Evolutionary conservation across 139 green algal genomes (phyloP), one percentile per base, ranked within the genome.

Genomic region (Chlamydomonas sp.): DNA sequence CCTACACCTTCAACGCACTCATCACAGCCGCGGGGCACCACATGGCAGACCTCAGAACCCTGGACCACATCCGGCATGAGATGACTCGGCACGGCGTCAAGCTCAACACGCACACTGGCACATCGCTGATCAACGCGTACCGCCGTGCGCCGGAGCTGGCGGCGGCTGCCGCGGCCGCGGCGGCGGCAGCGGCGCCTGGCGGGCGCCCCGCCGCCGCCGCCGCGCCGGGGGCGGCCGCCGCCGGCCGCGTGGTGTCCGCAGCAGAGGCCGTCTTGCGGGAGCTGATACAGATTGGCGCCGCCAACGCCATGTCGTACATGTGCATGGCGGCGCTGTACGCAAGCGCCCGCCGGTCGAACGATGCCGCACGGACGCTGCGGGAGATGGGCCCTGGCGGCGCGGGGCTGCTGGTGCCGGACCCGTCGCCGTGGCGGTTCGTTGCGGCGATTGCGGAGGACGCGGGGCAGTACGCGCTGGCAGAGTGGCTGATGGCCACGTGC

Each of bases 81-180:
- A 92, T 92, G 86, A 2, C 68, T 8, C 9, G 4, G 2, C 62
- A 66, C 72, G 72, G 62, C 72, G 72, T 87, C 6, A 3, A 31
- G 59, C 72, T 93, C 31, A 93, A 91, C 73, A 89, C 73, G 4
- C 63, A 89, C 68, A 31, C 90, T 1, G 92, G 92, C 9, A 91
- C 90, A 20, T 77, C 88, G 4, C 77, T 94, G 71, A 90, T 94
- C 63, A 91, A 93, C 77, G 90, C 92, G 3, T 93, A 92, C 85
- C 78, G 89, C n/a, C 77, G 72, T 1, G 73, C 77, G 59, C 89
- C 89, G 4, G 85, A 90, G 75, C 71, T 87, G 10, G 68, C 10
- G 16, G 66, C 58, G 17, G 75, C n/a, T 66, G 77, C 57, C 78
- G 57, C 12, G 68, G 67, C 14, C 79, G 62, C 17, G 10, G 66